phyloP scores from a whole-genome alignment of 441 rosid genomes.

The Hura crepitans region DNA sequence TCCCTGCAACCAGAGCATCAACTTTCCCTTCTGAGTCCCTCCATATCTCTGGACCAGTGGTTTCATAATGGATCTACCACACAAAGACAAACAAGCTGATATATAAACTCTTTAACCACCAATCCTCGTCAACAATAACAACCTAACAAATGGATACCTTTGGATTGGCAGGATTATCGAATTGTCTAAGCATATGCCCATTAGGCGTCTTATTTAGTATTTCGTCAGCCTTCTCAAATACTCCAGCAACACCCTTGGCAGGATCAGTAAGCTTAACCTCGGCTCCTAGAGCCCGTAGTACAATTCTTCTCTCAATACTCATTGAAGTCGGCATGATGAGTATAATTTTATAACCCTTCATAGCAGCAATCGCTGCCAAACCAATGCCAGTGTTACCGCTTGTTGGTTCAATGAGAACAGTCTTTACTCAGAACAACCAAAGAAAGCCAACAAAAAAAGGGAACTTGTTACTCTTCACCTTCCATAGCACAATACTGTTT shows the following conservation, averaged over 20 bases:
- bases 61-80: conserved; percentile 64
- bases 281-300: conserved; percentile 67
- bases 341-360: conserved; percentile 58
- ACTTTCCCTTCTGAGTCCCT: conserved; percentile 65
- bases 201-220: conserved; percentile 46
- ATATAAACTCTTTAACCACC: neutral
- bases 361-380: conserved; percentile 60
- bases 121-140: neutral
- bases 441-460: neutral
- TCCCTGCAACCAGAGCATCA: conserved; percentile 57
- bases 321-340: conserved; percentile 42
- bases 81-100: conserved; percentile 6
- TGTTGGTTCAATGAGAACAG: conserved; percentile 53
- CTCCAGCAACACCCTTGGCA: conserved; percentile 39
- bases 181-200: conserved; percentile 45
- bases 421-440: conserved; percentile 29
- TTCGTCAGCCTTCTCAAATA: conserved; percentile 49
- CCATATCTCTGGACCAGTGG: conserved; percentile 92
- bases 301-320: conserved; percentile 56
- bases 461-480: neutral
- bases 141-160: conserved; percentile 26
- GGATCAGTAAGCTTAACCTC: conserved; percentile 50
- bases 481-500: too few relatives aligned
- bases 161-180: conserved; percentile 65
- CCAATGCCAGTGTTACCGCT: conserved; percentile 81